Percentiles rank a stretch among this genome's conserved stretches.
phyloP scores from a whole-genome alignment of 257 asterid genomes.

The Plantago major region DNA sequence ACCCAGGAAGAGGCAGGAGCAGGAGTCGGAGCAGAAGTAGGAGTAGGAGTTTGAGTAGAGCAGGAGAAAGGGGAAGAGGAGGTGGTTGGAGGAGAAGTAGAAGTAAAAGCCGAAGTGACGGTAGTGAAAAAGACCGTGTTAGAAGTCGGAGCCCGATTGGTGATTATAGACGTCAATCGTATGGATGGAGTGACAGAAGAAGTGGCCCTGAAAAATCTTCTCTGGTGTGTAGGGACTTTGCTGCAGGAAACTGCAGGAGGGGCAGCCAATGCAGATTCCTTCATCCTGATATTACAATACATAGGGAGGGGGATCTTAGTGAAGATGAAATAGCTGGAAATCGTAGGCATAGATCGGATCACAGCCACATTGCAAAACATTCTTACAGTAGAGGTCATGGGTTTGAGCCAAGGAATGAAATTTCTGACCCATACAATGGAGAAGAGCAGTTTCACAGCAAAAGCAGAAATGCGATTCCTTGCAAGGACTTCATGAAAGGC shows the following conservation, averaged over 20 bases:
- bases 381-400: constrained; percentile 39
- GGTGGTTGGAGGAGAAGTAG: constrained; percentile 40
- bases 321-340: constrained; percentile 42
- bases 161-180: constrained; percentile 44
- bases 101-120: constrained; percentile 41
- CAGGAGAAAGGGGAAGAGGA: constrained; percentile 31
- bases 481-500: constrained; percentile 62
- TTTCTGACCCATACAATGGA: constrained; percentile 37
- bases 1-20: constrained; percentile 56
- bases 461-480: constrained; percentile 46
- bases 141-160: constrained; percentile 60
- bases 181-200: constrained; percentile 56
- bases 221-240: constrained; percentile 60
- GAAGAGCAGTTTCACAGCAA: constrained; percentile 41
- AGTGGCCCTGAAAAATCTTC: constrained; percentile 48
- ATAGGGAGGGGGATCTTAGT: constrained; percentile 29
- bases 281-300: constrained; percentile 41
- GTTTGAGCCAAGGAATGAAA: constrained; percentile 36
- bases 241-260: constrained; percentile 61
- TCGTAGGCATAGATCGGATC: constrained; percentile 43
- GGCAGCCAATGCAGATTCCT: constrained; percentile 72
- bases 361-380: constrained; percentile 33
- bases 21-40: constrained; percentile 62
- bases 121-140: constrained; percentile 32
- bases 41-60: constrained; percentile 36